These are phyloP conservation scores for Mycena olivaceomarginata DNA, from an alignment of 768 basidiomycete species.

Conservation along the genomic window DNA sequence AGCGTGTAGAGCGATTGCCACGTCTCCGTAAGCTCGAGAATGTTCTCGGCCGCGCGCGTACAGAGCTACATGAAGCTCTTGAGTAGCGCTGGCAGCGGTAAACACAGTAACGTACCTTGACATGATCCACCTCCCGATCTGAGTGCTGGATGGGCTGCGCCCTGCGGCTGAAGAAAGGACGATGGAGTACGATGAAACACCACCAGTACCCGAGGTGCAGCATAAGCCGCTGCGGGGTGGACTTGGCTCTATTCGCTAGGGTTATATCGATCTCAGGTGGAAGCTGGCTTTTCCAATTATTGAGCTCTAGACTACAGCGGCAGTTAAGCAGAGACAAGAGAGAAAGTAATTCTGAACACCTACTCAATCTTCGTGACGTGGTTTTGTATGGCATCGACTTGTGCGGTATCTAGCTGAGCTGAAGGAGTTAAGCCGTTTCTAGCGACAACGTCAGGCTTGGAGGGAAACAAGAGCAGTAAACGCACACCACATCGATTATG, in stretches of 20 bases:
- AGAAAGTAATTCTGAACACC: background rate
- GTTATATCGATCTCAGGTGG: constrained; percentile 54
- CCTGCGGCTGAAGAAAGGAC: constrained; percentile 51
- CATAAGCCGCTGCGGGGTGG: constrained; percentile 54
- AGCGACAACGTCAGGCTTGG: background rate
- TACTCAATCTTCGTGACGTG: constrained; percentile 46
- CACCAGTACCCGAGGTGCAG: constrained; percentile 60
- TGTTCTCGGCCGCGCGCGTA: constrained; percentile 58
- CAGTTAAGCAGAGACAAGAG: background rate
- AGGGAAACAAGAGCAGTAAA: background rate
- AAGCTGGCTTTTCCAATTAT: constrained; percentile 49
- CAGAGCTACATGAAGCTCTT: constrained; percentile 49
- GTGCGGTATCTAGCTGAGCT: background rate
- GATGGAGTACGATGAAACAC: constrained; percentile 60
- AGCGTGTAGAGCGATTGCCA: constrained; percentile 59
- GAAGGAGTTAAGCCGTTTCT: constrained; percentile 31
- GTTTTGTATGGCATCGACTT: constrained; percentile 25
- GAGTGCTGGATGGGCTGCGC: background rate
- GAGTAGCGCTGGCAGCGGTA: no score
- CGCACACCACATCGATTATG: constrained; percentile 58
- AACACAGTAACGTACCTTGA: constrained; percentile 28
- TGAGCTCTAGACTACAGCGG: constrained; percentile 40
- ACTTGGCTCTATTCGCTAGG: constrained; percentile 47
- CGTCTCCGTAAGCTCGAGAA: constrained; percentile 54
- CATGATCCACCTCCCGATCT: constrained; percentile 40